phyloP scores from a whole-genome alignment of 176 grass and related monocot species.

The Bromus sterilis region DNA sequence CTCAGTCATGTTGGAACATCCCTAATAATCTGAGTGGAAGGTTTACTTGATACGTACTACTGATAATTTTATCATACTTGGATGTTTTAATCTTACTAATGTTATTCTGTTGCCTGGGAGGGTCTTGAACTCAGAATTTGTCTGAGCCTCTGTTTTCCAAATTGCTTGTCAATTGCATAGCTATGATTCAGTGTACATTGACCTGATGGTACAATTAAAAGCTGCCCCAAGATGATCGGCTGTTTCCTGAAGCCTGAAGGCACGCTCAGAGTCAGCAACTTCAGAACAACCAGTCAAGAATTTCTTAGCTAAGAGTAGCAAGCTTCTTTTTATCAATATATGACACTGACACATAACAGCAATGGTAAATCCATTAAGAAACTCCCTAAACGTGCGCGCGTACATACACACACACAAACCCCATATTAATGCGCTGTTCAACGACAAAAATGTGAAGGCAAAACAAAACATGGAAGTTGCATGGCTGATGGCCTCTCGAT shows the following conservation, averaged over 20 bases:
- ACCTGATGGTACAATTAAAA: neutral
- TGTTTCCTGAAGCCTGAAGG: neutral
- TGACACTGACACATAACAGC: too few relatives aligned
- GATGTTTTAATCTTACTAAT: neutral
- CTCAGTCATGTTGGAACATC: neutral
- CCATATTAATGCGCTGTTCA: too few relatives aligned
- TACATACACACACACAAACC: too few relatives aligned
- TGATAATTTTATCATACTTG: neutral
- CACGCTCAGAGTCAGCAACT: neutral
- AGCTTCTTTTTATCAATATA: too few relatives aligned
- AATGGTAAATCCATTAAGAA: too few relatives aligned
- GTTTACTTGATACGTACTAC: neutral
- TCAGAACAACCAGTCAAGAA: neutral
- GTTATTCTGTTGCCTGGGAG: neutral
- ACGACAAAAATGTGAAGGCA: too few relatives aligned
- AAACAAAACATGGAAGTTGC: too few relatives aligned
- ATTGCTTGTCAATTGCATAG: neutral
- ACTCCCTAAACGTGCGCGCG: too few relatives aligned
- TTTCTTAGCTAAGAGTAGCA: too few relatives aligned
- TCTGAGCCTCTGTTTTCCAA: neutral
- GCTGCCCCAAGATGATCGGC: neutral
- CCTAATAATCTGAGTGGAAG: conserved; percentile 7
- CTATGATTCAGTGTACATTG: neutral
- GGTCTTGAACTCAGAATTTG: neutral
- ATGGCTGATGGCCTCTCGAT: too few relatives aligned